phyloP scores from a whole-genome alignment of 1,284 basidiomycete genomes.

The Rhodotorula sp. region DNA sequence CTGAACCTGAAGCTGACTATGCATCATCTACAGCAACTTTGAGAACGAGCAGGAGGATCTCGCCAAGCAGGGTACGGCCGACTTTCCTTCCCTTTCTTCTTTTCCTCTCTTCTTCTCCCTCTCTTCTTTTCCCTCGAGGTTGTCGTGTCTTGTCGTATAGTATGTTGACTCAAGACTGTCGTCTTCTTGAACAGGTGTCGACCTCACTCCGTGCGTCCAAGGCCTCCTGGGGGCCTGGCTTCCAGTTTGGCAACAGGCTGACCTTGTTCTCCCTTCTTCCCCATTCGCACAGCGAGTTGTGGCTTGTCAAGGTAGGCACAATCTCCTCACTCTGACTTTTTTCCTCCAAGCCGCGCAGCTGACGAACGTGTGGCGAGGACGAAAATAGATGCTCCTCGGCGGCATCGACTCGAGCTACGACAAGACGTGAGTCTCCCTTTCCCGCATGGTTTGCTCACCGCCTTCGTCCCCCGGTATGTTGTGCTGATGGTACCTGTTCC shows the following conservation, averaged over 20 bases:
- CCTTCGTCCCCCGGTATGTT: no score
- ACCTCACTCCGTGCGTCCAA: constrained; percentile 5
- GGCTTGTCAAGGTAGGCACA: constrained; percentile 8
- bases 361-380: not conserved
- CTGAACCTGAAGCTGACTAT: not conserved
- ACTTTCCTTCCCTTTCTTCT: not conserved
- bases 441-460: not conserved
- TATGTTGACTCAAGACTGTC: no score
- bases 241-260: no score
- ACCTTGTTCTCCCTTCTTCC: not conserved
- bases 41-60: constrained; percentile 7
- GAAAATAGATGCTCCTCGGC: not conserved
- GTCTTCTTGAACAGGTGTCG: not conserved
- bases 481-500: no score
- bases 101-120: not conserved
- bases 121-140: not conserved
- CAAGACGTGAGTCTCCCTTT: not conserved
- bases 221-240: not conserved
- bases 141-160: no score
- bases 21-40: not conserved
- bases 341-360: not conserved
- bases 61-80: not conserved
- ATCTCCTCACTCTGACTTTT: not conserved
- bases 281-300: not conserved
- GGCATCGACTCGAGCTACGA: constrained; percentile 7